Evolutionary conservation across 352 stramenopile genomes (phyloP), one percentile per base, ranked within the genome.

Genomic region (Pythium phragmitis): DNA sequence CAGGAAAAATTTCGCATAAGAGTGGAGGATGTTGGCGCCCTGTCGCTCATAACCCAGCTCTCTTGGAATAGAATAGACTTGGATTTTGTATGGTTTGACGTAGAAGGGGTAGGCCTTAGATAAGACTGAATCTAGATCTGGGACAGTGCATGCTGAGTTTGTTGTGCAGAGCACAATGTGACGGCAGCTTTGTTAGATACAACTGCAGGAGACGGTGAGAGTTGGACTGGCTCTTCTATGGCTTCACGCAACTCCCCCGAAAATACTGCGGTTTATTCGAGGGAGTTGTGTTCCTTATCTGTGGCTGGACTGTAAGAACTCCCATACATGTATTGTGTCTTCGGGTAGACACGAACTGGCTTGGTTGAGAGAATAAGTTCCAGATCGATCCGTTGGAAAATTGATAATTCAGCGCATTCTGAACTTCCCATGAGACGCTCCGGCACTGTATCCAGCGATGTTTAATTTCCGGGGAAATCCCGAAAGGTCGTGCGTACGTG

Each of bases 141-240:
- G 57, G 54, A 62, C 28, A 53, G 55, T 34, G 26, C 55, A 39
- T 21, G 26, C 57, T 63, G 57, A 63, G 57, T 63, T 63, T 45
- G 23, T 19, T 7, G 34, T 39, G 34, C 34, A 11, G 7, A 39
- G 7, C 3, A 45, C 60, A 67, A 61, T 67, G 60, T 45, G 52
- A 61, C 60, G 26, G 30, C 28, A 56, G n/a, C 54, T n/a, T 45
- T 45, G 46, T 37, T 53, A 52, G 28, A 42, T 61, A 51, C 55
- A 42, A 61, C 53, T 60, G 14, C 21, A 48, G 34, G n/a, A 23
- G 21, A 60, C 28, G 17, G 43, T 11, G 43, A 52, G 36, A 62
- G 43, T 17, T 67, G 52, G 43, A 67, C 60, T 67, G 60, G 46
- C 60, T 67, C 45, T 67, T 67, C 53, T 61, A 23, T 67, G 43